Evolutionary conservation across 2,329 filamentous ascomycete species (phyloP).

Genomic region (Cladophialophora carrionii): DNA sequence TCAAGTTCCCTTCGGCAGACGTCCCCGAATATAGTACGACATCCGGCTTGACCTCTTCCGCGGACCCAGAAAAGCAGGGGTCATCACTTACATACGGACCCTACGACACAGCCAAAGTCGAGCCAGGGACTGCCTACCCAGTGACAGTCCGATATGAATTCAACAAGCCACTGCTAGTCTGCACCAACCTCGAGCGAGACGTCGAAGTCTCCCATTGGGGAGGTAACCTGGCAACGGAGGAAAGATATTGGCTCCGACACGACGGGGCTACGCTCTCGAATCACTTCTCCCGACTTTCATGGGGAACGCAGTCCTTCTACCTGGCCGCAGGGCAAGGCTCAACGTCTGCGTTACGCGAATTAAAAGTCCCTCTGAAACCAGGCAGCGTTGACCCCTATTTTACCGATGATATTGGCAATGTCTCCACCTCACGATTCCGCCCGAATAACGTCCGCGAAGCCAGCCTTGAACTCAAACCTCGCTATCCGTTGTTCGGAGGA

Average conservation of each 20-base stretch:
- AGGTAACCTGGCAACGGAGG: slow-evolving; percentile 92
- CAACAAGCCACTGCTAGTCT: slow-evolving; percentile 84
- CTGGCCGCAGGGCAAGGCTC: slow-evolving; percentile 58
- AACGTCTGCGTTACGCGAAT: slow-evolving; percentile 76
- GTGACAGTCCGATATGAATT: slow-evolving; percentile 90
- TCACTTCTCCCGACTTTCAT: slow-evolving; percentile 76
- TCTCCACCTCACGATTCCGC: slow-evolving; percentile 89
- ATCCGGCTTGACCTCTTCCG: slow-evolving; percentile 57
- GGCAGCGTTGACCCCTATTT: slow-evolving; percentile 90
- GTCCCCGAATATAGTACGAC: slow-evolving; percentile 85
- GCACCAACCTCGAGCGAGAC: slow-evolving; percentile 80
- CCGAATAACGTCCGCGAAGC: slow-evolving; percentile 67
- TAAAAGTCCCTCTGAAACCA: slow-evolving; percentile 76
- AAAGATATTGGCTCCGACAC: slow-evolving; percentile 87
- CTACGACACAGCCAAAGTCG: slow-evolving; percentile 69
- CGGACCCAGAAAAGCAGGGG: slow-evolving; percentile 79
- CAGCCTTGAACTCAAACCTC: slow-evolving; percentile 85
- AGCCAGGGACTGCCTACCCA: slow-evolving; percentile 73
- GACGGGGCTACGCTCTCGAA: slow-evolving; percentile 75
- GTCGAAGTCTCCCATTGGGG: slow-evolving; percentile 98
- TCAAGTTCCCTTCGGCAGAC: slow-evolving; percentile 79
- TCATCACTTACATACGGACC: slow-evolving; percentile 87
- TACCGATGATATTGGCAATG: slow-evolving; percentile 93
- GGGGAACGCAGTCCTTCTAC: slow-evolving; percentile 73
- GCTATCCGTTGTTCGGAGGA: slow-evolving; percentile 94